Conservation (phyloP, 371 early-diverging fungal genomes). For the Saksenaea vasiformis region DNA sequence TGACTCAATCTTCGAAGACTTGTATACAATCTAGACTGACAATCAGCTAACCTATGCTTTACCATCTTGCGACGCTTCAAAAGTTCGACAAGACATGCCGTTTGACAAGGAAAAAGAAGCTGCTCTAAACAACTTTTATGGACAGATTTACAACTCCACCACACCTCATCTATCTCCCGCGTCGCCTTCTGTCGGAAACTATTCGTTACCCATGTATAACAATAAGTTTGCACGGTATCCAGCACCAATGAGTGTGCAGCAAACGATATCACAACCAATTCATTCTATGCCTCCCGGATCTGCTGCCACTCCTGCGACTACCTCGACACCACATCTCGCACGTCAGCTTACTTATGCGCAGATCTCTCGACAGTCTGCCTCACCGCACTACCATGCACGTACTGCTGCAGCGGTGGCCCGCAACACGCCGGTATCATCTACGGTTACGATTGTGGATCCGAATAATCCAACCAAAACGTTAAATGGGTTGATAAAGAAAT, state of each 20-base stretch:
- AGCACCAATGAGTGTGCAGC: constrained; percentile 44
- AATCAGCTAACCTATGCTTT: neutral
- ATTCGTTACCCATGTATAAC: constrained; percentile 46
- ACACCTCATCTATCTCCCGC: constrained; percentile 49
- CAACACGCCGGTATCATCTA: constrained; percentile 47
- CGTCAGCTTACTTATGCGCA: constrained; percentile 74
- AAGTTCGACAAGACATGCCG: constrained; percentile 16
- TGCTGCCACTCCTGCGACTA: constrained; percentile 30
- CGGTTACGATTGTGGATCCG: constrained; percentile 66
- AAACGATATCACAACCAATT: constrained; percentile 15
- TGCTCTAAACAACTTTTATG: constrained; percentile 19
- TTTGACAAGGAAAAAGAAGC: constrained; percentile 32
- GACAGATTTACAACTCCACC: constrained; percentile 29
- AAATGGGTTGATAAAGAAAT: constrained; percentile 32
- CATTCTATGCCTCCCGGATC: constrained; percentile 35
- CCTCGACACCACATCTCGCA: constrained; percentile 61
- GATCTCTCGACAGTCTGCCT: constrained; percentile 72
- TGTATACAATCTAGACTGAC: neutral
- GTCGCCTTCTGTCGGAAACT: constrained; percentile 38
- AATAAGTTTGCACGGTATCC: constrained; percentile 49
- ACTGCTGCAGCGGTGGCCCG: constrained; percentile 72
- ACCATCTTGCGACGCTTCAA: constrained; percentile 4
- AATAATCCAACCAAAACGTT: constrained; percentile 58
- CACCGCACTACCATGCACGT: constrained; percentile 90
- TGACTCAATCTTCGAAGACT: neutral